Percentiles rank a stretch among this genome's conserved stretches.
These are phyloP conservation scores for Ceratocystis destructans DNA, from an alignment of 2,329 filamentous ascomycete species.

Conservation along the genomic window DNA sequence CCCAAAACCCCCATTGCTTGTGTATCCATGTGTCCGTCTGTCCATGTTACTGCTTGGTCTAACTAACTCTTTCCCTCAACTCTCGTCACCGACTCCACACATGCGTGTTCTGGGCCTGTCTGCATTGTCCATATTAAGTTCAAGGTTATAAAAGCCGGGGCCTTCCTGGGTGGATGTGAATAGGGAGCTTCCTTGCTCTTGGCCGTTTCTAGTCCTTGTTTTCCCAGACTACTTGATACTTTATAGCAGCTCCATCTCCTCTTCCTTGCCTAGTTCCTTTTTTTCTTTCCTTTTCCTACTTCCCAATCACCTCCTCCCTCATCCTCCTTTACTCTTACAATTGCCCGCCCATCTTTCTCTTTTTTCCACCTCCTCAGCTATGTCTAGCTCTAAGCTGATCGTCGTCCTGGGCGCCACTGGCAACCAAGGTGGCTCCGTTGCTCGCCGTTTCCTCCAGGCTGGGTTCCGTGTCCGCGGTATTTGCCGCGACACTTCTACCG, in stretches of 20 bases:
- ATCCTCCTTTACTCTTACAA: neutral
- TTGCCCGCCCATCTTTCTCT: neutral
- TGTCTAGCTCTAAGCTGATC: conserved; percentile 27
- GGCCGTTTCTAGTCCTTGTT: neutral
- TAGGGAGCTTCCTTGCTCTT: neutral
- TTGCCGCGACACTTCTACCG: conserved; percentile 33
- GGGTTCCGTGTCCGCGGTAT: conserved; percentile 35
- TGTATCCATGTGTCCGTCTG: neutral
- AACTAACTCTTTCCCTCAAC: neutral
- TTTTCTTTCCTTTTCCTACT: neutral
- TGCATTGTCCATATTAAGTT: neutral
- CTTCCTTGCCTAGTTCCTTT: neutral
- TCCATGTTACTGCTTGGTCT: neutral
- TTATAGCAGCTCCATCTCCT: neutral
- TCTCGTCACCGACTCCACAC: neutral
- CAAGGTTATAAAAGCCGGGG: neutral
- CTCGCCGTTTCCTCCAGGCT: conserved; percentile 32
- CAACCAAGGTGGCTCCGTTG: conserved; percentile 41
- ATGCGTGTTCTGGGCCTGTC: neutral
- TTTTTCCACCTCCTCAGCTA: conserved; percentile 1
- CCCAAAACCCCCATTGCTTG: neutral
- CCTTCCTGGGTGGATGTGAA: neutral
- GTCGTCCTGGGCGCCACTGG: conserved; percentile 37
- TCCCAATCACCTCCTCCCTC: neutral
- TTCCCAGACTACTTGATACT: neutral